phyloP scores from a whole-genome alignment of 371 early-diverging fungal species.

The Apophysomyces variabilis region DNA sequence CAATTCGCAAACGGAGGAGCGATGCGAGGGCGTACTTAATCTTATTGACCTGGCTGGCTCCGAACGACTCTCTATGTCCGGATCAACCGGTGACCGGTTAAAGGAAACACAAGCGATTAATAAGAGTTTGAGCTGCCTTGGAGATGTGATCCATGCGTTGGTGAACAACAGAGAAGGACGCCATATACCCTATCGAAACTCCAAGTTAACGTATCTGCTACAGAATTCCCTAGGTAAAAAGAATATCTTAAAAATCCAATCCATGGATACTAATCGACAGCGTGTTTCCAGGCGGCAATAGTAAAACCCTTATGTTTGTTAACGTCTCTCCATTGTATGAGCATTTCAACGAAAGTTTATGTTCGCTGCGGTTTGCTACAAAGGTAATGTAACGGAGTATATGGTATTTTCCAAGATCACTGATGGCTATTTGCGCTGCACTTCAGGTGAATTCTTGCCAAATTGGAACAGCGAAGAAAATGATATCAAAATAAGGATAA shows the following conservation, averaged over 20 bases:
- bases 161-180: constrained; percentile 74
- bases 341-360: constrained; percentile 87
- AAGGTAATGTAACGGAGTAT: constrained; percentile 66
- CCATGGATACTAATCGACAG: too few species aligned
- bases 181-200: constrained; percentile 98
- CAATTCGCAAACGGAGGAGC: constrained; percentile 76
- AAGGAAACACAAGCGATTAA: constrained; percentile 98
- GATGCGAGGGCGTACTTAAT: constrained; percentile 78
- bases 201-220: constrained; percentile 93
- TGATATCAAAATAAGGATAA: background rate
- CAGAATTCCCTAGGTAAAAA: constrained; percentile 80
- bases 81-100: constrained; percentile 90
- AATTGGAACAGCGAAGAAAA: constrained; percentile 66
- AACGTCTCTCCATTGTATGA: constrained; percentile 85
- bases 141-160: constrained; percentile 95
- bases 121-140: constrained; percentile 89
- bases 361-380: constrained; percentile 95
- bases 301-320: constrained; percentile 99
- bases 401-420: background rate
- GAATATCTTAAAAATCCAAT: too few species aligned
- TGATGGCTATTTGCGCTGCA: background rate
- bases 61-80: constrained; percentile 88
- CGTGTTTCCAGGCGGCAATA: constrained; percentile 74
- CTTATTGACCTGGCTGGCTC: constrained; percentile 98
- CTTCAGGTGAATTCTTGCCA: constrained; percentile 65